These are phyloP conservation scores for Nitzschia inconspicua DNA, from an alignment of 108 stramenopile genomes.

Conservation along the genomic window DNA sequence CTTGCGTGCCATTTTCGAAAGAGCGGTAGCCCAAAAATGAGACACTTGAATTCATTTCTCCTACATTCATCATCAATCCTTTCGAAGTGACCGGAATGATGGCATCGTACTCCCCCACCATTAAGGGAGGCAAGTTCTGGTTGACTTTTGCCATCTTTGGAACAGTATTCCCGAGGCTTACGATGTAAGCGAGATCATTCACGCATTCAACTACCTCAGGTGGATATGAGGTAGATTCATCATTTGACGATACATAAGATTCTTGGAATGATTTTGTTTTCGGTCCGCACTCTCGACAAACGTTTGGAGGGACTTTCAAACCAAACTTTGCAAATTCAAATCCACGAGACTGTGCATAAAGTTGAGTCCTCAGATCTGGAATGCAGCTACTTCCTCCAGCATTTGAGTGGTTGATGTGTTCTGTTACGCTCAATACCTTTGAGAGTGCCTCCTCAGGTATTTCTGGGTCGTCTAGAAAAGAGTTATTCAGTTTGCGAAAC, in stretches of 20 bases:
- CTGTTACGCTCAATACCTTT: conserved; percentile 41
- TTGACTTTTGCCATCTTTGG: conserved; percentile 16
- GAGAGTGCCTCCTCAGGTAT: conserved; percentile 49
- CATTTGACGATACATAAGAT: not conserved
- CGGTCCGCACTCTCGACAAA: conserved; percentile 67
- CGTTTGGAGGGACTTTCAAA: conserved; percentile 43
- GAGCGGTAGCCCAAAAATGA: conserved; percentile 71
- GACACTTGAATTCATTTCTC: conserved; percentile 72
- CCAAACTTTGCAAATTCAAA: conserved; percentile 85
- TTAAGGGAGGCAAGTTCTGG: conserved; percentile 47
- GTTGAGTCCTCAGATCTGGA: conserved; percentile 51
- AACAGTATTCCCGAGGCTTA: conserved; percentile 13
- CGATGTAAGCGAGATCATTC: conserved; percentile 25
- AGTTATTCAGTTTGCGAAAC: conserved; percentile 68
- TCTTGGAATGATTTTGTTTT: conserved; percentile 16
- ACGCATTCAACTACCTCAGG: conserved; percentile 40
- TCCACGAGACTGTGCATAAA: conserved; percentile 74
- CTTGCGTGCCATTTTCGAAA: conserved; percentile 60
- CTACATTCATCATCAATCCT: conserved; percentile 86
- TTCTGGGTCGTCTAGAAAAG: conserved; percentile 67
- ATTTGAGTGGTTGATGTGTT: conserved; percentile 51
- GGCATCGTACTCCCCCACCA: conserved; percentile 82
- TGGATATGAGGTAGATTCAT: not conserved
- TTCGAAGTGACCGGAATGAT: conserved; percentile 76
- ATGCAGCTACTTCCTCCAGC: conserved; percentile 50